Conservation (phyloP, 306 rosid species). For the Quercus engelmannii region DNA sequence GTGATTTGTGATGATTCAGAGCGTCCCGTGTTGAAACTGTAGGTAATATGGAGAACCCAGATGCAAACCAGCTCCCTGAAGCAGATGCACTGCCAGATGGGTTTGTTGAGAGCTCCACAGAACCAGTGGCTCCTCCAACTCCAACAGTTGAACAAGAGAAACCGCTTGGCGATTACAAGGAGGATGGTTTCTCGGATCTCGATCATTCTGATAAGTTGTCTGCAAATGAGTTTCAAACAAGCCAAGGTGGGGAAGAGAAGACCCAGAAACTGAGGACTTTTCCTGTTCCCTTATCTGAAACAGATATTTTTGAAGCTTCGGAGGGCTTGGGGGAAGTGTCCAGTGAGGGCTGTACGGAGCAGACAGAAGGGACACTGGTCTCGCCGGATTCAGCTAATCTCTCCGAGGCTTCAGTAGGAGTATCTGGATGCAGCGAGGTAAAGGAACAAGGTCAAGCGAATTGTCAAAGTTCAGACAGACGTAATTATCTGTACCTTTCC, state of each 20-base stretch:
- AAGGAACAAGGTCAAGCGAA: slow-evolving; percentile 50
- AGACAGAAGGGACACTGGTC: slow-evolving; percentile 37
- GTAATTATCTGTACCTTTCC: slow-evolving; percentile 46
- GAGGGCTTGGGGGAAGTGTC: slow-evolving; percentile 39
- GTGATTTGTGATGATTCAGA: slow-evolving; percentile 23
- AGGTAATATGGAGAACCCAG: slow-evolving; percentile 75
- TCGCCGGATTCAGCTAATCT: slow-evolving; percentile 21
- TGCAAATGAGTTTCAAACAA: slow-evolving; percentile 40
- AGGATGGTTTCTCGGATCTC: slow-evolving; percentile 28
- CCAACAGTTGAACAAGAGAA: slow-evolving; percentile 61
- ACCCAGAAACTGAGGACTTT: slow-evolving; percentile 36
- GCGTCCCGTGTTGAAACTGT: slow-evolving; percentile 25
- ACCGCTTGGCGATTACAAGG: slow-evolving; percentile 36
- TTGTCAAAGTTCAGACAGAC: slow-evolving; percentile 44
- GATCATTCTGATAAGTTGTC: slow-evolving; percentile 35
- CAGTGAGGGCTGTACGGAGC: slow-evolving; percentile 29
- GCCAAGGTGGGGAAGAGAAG: slow-evolving; percentile 41
- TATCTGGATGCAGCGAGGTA: slow-evolving; percentile 36
- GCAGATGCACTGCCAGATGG: slow-evolving; percentile 90
- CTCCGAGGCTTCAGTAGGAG: slow-evolving; percentile 28
- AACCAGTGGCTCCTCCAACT: slow-evolving; percentile 62
- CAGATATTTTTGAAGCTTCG: slow-evolving; percentile 35
- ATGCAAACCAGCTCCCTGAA: slow-evolving; percentile 85
- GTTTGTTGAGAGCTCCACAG: slow-evolving; percentile 74
- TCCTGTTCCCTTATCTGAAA: slow-evolving; percentile 46